These are phyloP conservation scores for Botryotinia calthae DNA, from an alignment of 2,329 filamentous ascomycete species.

Conservation along the genomic window DNA sequence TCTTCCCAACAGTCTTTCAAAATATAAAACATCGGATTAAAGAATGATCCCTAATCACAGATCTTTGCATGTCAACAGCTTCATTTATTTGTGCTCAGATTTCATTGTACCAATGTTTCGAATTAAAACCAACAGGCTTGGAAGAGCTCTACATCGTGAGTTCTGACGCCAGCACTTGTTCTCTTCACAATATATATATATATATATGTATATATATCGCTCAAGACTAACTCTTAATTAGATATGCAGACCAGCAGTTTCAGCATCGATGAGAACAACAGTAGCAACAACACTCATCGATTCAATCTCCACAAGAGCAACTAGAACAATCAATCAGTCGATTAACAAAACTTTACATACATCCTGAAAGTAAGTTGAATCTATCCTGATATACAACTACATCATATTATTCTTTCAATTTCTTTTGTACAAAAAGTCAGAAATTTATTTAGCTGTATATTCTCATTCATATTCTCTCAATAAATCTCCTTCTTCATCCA, in stretches of 20 bases:
- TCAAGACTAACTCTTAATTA: not conserved
- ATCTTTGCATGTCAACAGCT: not conserved
- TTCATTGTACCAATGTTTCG: not conserved
- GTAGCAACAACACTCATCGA: not conserved
- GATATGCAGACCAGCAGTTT: not conserved
- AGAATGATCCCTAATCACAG: not conserved
- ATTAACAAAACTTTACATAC: not conserved
- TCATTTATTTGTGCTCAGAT: not conserved
- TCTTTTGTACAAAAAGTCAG: not conserved
- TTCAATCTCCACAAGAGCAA: not conserved
- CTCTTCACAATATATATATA: not conserved
- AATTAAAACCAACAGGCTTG: not conserved
- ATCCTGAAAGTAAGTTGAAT: not conserved
- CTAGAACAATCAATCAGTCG: not conserved
- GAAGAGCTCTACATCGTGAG: not conserved
- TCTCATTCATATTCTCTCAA: not conserved
- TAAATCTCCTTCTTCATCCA: not conserved
- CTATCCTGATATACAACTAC: not conserved
- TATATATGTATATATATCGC: not conserved
- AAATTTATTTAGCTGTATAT: not conserved
- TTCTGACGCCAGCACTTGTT: not conserved
- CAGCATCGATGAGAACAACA: not conserved
- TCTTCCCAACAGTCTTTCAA: not conserved
- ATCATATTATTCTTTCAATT: not conserved
- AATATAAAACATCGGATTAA: not conserved